phyloP scores from a whole-genome alignment of 78 protist species.

The Polysphondylium violaceum region DNA sequence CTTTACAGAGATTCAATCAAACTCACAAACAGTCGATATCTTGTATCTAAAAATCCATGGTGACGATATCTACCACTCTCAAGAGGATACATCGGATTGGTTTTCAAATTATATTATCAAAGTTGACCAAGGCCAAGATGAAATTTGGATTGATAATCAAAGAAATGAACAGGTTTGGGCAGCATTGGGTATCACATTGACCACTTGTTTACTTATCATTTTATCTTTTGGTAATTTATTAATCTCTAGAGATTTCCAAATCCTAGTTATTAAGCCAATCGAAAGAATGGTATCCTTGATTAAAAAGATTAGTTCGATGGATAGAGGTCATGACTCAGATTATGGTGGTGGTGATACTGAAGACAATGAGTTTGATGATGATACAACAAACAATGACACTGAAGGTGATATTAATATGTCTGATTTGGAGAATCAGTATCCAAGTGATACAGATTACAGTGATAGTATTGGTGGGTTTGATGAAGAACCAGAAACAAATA shows the following conservation, averaged over 20 bases:
- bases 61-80: background rate
- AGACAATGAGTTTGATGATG: background rate
- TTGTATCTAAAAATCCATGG: slow-evolving; percentile 5
- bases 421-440: background rate
- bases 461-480: slow-evolving; percentile 51
- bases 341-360: background rate
- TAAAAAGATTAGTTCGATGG: slow-evolving; percentile 70
- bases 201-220: slow-evolving; percentile 46
- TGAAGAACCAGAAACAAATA: slow-evolving; percentile 46
- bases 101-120: slow-evolving; percentile 29
- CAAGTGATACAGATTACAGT: slow-evolving; percentile 33
- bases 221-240: slow-evolving; percentile 30
- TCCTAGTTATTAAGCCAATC: slow-evolving; percentile 54
- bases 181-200: slow-evolving; percentile 42
- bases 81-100: slow-evolving; percentile 16
- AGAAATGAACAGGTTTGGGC: slow-evolving; percentile 32
- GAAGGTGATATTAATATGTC: background rate
- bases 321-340: slow-evolving; percentile 40
- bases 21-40: background rate
- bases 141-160: slow-evolving; percentile 55
- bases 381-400: background rate
- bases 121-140: background rate
- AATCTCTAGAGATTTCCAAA: slow-evolving; percentile 40
- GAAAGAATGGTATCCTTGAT: slow-evolving; percentile 66
- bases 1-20: background rate